Conservation (phyloP, 1,139 yeast genomes). For the Nakaseomyces glabratus region DNA sequence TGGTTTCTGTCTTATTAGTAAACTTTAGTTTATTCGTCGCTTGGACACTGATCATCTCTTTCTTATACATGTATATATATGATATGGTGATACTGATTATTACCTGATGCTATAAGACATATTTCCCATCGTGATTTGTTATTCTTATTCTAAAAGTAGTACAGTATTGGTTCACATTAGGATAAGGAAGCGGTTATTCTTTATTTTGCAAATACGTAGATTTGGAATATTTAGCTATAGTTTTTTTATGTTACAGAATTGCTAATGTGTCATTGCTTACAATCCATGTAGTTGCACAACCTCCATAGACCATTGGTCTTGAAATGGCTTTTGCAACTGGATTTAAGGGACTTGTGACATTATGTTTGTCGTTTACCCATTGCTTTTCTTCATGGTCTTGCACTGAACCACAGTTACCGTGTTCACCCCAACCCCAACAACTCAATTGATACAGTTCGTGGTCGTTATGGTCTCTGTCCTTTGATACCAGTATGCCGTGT, state of each 20-base stretch:
- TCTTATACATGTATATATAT: too few species aligned
- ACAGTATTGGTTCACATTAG: too few species aligned
- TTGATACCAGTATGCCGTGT: slow-evolving; percentile 51
- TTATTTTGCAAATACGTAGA: neutral
- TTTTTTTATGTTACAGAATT: neutral
- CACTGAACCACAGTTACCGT: slow-evolving; percentile 76
- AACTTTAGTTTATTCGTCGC: too few species aligned
- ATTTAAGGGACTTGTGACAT: slow-evolving; percentile 20
- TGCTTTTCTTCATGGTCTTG: slow-evolving; percentile 6
- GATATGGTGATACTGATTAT: too few species aligned
- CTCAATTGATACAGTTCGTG: slow-evolving; percentile 26
- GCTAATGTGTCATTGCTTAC: slow-evolving; percentile 7
- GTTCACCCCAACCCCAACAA: slow-evolving; percentile 99
- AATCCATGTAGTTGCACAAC: slow-evolving; percentile 31
- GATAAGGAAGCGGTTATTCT: too few species aligned
- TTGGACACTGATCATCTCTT: too few species aligned
- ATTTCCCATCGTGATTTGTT: too few species aligned
- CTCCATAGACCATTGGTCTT: slow-evolving; percentile 19
- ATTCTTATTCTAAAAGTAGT: too few species aligned
- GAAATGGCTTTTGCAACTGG: neutral
- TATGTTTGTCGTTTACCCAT: slow-evolving; percentile 19
- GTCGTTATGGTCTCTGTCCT: slow-evolving; percentile 24
- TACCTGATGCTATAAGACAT: too few species aligned
- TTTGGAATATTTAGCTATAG: neutral
- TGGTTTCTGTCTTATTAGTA: too few species aligned